Evolutionary conservation across 192 early-diverging fungal genomes (phyloP).

Genomic region (Linnemannia zychae): DNA sequence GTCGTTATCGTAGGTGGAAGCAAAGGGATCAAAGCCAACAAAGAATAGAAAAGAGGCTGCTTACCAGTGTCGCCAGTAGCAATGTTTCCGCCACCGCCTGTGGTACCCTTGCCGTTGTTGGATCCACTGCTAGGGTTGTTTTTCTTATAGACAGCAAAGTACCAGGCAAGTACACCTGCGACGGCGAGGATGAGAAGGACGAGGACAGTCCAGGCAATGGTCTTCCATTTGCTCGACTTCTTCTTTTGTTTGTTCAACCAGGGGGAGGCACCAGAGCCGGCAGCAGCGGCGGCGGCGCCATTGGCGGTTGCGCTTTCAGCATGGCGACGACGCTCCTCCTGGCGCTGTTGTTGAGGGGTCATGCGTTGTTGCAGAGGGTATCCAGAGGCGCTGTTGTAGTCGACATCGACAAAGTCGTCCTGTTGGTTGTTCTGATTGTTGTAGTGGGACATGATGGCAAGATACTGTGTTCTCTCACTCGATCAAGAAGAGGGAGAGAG

Average conservation of each 20-base stretch:
- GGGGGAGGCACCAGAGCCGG: constrained; percentile 25
- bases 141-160: constrained; percentile 49
- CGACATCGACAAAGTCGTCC: constrained; percentile 8
- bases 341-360: constrained; percentile 38
- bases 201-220: constrained; percentile 21
- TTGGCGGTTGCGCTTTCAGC: constrained; percentile 16
- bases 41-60: background rate
- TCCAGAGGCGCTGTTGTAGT: background rate
- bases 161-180: constrained; percentile 33
- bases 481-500: background rate
- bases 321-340: constrained; percentile 35
- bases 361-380: constrained; percentile 20
- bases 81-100: background rate
- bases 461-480: background rate
- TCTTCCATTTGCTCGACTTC: constrained; percentile 36
- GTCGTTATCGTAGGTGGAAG: background rate
- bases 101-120: background rate
- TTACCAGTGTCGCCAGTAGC: constrained; percentile 34
- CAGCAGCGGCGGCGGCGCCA: constrained; percentile 25
- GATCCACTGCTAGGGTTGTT: constrained; percentile 10
- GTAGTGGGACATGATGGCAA: constrained; percentile 18
- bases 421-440: background rate
- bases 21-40: background rate
- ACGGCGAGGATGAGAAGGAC: constrained; percentile 25
- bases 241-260: constrained; percentile 38